Conservation (phyloP, 1,139 yeast genomes). For the Debaryomyces nepalensis region DNA sequence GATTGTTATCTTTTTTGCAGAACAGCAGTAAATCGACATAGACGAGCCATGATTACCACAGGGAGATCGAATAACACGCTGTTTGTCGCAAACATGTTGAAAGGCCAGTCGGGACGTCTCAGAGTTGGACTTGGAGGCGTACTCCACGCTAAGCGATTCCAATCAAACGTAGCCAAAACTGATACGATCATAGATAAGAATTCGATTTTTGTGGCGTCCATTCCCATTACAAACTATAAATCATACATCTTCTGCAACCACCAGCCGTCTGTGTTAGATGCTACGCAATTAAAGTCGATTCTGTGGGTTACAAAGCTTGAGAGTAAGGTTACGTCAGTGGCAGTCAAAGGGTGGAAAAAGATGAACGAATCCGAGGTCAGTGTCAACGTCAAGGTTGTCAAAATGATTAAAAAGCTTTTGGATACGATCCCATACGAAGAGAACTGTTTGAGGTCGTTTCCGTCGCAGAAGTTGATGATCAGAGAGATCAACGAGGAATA, state of each 20-base stretch:
- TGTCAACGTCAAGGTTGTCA: conserved; percentile 46
- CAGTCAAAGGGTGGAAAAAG: conserved; percentile 51
- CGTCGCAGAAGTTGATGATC: conserved; percentile 53
- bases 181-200: conserved; percentile 17
- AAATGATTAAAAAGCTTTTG: conserved; percentile 39
- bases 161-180: conserved; percentile 6
- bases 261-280: conserved; percentile 36
- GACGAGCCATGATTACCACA: background rate
- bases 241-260: conserved; percentile 67
- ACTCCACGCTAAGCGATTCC: conserved; percentile 1
- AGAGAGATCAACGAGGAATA: conserved; percentile 45
- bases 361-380: conserved; percentile 40
- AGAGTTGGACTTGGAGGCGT: background rate
- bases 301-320: conserved; percentile 46
- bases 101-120: background rate
- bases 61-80: background rate
- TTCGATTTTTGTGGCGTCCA: conserved; percentile 55
- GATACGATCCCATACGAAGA: conserved; percentile 58
- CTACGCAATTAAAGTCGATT: conserved; percentile 31
- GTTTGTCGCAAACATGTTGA: background rate
- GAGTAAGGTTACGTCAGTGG: conserved; percentile 40
- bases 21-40: background rate
- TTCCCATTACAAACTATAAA: conserved; percentile 62
- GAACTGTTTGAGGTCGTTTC: conserved; percentile 54
- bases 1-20: background rate